A percentile compares a stretch with the other conserved stretches of the same genome.
These are phyloP conservation scores for Dunaliella primolecta DNA, from an alignment of 139 green algal species.

Conservation along the genomic window DNA sequence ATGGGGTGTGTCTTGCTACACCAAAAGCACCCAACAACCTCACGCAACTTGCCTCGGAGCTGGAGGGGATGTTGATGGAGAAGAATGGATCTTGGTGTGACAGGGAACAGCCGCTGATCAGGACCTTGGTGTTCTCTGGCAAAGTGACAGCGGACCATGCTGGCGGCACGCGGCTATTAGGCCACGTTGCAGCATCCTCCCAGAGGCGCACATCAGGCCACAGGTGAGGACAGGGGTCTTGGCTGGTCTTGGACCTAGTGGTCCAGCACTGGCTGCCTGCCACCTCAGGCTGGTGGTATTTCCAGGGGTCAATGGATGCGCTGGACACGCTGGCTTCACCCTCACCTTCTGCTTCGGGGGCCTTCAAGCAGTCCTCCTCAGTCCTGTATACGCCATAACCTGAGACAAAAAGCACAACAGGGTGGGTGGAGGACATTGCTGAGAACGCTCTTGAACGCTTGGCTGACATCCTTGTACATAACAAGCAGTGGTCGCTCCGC, in stretches of 20 bases:
- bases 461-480: too few relatives aligned
- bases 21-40: too few relatives aligned
- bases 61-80: constrained; percentile 29
- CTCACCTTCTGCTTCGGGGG: background rate
- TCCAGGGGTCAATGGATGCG: background rate
- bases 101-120: constrained; percentile 39
- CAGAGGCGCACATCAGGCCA: background rate
- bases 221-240: background rate
- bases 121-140: constrained; percentile 19
- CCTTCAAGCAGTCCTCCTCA: background rate
- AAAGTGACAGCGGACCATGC: constrained; percentile 22
- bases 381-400: background rate
- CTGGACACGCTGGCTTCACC: background rate
- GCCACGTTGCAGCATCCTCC: constrained; percentile 3
- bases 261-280: background rate
- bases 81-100: constrained; percentile 11
- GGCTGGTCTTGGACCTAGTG: background rate
- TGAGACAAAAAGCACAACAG: too few relatives aligned
- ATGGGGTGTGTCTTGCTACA: too few relatives aligned
- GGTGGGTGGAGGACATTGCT: too few relatives aligned
- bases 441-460: too few relatives aligned
- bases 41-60: constrained; percentile 21
- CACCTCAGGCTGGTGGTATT: background rate
- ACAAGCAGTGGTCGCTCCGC: too few relatives aligned
- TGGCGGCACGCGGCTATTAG: background rate